A percentile compares a stretch with the other conserved stretches of the same genome.
Evolutionary conservation across 2,329 filamentous ascomycete genomes (phyloP).

Genomic region (Ustulina deusta): DNA sequence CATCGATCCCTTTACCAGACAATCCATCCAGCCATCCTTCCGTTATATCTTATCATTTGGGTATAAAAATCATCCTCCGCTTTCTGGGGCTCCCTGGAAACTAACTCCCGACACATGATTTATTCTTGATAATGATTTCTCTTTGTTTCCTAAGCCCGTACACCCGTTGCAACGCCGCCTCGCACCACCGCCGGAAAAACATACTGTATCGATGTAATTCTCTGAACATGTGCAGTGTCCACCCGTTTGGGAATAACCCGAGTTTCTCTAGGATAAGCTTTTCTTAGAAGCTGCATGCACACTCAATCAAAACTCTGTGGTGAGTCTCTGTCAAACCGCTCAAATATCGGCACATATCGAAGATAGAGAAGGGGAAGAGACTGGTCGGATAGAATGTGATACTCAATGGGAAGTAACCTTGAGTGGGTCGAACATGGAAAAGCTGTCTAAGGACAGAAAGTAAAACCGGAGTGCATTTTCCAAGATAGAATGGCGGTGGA

Average conservation of each 20-base stretch:
- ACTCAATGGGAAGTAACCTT: neutral
- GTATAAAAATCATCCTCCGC: slow-evolving; percentile 32
- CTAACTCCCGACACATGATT: slow-evolving; percentile 17
- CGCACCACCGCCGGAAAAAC: neutral
- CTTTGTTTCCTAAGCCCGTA: slow-evolving; percentile 20
- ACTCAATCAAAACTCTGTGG: neutral
- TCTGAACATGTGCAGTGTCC: slow-evolving; percentile 4
- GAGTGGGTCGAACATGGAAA: neutral
- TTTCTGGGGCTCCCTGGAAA: slow-evolving; percentile 3
- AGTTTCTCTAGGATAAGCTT: slow-evolving; percentile 1
- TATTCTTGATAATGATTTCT: slow-evolving; percentile 10
- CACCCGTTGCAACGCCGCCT: slow-evolving; percentile 6
- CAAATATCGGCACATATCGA: slow-evolving; percentile 1
- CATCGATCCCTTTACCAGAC: slow-evolving; percentile 19
- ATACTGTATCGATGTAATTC: neutral
- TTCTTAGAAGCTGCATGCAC: neutral
- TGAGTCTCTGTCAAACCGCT: neutral
- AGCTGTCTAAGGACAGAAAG: neutral
- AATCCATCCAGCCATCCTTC: slow-evolving; percentile 11
- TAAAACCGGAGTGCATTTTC: slow-evolving; percentile 9
- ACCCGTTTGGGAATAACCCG: neutral
- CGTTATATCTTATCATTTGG: slow-evolving; percentile 15
- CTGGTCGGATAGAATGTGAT: neutral
- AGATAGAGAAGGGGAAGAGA: slow-evolving; percentile 1
- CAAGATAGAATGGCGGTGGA: slow-evolving; percentile 7